Percentiles rank a stretch among this genome's conserved stretches.
Evolutionary conservation across 805 yeast species (phyloP).

Genomic region (Candida ficus): DNA sequence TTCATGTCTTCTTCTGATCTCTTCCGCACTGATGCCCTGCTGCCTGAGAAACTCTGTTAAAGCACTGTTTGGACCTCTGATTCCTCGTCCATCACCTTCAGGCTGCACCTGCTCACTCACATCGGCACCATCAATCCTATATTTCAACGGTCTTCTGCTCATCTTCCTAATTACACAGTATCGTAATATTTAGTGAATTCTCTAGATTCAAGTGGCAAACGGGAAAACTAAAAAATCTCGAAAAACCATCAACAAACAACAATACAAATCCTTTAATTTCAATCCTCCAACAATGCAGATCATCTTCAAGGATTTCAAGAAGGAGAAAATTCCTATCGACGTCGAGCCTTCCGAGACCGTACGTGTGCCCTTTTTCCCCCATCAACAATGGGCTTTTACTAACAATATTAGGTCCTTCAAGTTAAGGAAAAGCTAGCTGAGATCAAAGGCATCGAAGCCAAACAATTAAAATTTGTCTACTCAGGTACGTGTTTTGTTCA

Average conservation of each 20-base stretch:
- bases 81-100: constrained; percentile 23
- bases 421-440: constrained; percentile 71
- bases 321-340: constrained; percentile 78
- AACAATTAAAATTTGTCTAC: constrained; percentile 83
- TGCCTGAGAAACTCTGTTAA: constrained; percentile 81
- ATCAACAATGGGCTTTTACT: neutral
- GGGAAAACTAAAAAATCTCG: neutral
- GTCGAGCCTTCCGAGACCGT: constrained; percentile 67
- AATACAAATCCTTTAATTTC: neutral
- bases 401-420: constrained; percentile 42
- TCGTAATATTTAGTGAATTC: neutral
- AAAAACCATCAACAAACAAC: neutral
- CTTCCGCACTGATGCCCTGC: constrained; percentile 84
- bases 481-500: constrained; percentile 45
- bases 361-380: constrained; percentile 21
- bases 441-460: constrained; percentile 60
- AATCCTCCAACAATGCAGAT: constrained; percentile 51
- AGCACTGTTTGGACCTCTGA: constrained; percentile 71
- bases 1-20: constrained; percentile 50
- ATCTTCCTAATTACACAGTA: constrained; percentile 1
- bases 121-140: constrained; percentile 17
- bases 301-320: constrained; percentile 87
- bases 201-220: constrained; percentile 4
- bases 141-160: constrained; percentile 26
- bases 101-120: neutral